These are phyloP conservation scores for Penicillium bovifimosum DNA, from an alignment of 495 filamentous ascomycete genomes.

Conservation along the genomic window DNA sequence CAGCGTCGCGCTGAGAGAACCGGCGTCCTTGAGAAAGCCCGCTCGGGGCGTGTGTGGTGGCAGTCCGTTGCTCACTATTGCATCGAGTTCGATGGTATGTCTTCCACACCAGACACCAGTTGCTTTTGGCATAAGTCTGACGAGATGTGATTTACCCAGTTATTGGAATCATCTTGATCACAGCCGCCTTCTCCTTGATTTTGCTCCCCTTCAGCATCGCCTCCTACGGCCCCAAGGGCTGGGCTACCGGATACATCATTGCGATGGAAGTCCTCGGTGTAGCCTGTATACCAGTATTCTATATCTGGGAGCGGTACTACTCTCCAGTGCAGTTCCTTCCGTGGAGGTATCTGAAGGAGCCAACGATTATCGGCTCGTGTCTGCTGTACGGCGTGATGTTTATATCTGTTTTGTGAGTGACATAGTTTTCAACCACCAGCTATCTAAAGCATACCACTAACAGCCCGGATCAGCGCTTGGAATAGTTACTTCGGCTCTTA, in stretches of 20 bases:
- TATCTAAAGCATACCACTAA: constrained; percentile 22
- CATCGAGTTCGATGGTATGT: constrained; percentile 19
- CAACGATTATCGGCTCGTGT: constrained; percentile 54
- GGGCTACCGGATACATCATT: constrained; percentile 46
- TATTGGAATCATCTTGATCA: constrained; percentile 49
- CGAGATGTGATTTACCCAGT: constrained; percentile 10
- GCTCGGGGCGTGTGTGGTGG: constrained; percentile 17
- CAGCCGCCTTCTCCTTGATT: constrained; percentile 42
- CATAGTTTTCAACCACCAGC: neutral
- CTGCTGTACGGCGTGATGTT: constrained; percentile 50
- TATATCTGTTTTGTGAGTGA: constrained; percentile 51
- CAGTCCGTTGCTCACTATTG: constrained; percentile 14
- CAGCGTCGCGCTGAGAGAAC: constrained; percentile 43
- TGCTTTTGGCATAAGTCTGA: neutral
- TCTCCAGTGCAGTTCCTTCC: constrained; percentile 50
- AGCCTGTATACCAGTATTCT: constrained; percentile 47
- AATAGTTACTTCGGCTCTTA: constrained; percentile 56
- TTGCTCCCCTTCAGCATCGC: constrained; percentile 52
- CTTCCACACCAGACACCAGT: neutral
- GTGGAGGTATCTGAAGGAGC: constrained; percentile 49
- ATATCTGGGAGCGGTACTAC: constrained; percentile 48
- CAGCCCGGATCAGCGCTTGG: constrained; percentile 47
- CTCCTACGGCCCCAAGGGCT: constrained; percentile 35
- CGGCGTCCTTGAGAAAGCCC: constrained; percentile 23
- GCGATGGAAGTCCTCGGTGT: constrained; percentile 50